These are phyloP conservation scores for Epichloe scottii DNA, from an alignment of 2,329 filamentous ascomycete species.

Conservation along the genomic window DNA sequence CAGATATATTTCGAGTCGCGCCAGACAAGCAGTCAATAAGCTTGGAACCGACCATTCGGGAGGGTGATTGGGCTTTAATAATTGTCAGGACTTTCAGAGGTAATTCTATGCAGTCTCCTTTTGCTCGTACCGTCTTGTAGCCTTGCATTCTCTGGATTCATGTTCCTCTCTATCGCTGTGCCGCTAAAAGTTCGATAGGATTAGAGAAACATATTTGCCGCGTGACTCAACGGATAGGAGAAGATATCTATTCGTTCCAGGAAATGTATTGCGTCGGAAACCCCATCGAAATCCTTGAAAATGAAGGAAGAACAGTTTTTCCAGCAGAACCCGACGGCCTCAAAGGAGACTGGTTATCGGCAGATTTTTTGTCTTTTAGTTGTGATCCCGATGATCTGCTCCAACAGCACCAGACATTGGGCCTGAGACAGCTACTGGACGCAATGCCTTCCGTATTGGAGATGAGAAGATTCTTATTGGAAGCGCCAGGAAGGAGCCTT, in stretches of 20 bases:
- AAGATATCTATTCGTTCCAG: not conserved
- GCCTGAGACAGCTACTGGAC: conserved; percentile 36
- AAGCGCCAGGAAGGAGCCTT: conserved; percentile 26
- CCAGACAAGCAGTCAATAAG: not conserved
- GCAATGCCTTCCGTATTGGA: conserved; percentile 48
- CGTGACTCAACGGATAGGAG: not conserved
- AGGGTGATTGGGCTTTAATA: conserved; percentile 2
- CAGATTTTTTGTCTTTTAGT: conserved; percentile 13
- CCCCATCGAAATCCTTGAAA: not conserved
- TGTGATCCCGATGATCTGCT: conserved; percentile 14
- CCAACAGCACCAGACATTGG: not conserved
- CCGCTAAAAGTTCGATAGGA: not conserved
- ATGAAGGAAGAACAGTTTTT: not conserved
- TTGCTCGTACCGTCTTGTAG: not conserved
- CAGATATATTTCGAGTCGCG: not conserved
- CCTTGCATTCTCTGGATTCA: not conserved
- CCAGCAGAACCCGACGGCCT: not conserved
- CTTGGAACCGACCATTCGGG: not conserved
- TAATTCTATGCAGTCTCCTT: not conserved
- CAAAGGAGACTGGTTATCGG: conserved; percentile 7
- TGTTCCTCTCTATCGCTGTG: not conserved
- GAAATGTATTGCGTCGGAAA: not conserved
- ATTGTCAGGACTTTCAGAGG: not conserved
- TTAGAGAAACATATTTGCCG: not conserved
- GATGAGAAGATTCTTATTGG: conserved; percentile 39